A percentile compares a stretch with the other conserved stretches of the same genome.
Conservation (phyloP, 805 yeast genomes). For the Candida chilensis region DNA sequence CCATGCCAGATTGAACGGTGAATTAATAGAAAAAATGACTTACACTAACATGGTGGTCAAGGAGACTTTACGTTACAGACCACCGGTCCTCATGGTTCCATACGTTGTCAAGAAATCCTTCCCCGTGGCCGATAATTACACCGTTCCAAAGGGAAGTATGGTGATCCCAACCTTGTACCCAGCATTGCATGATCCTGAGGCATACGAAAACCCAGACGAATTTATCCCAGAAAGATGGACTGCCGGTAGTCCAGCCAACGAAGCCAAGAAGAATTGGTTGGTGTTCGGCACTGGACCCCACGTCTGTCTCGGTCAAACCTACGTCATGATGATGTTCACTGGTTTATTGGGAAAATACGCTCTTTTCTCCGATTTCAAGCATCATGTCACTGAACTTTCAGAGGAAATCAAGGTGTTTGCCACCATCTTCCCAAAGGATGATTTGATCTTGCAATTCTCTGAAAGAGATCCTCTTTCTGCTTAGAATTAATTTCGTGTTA, state of each 20-base stretch:
- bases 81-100: conserved; percentile 98
- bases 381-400: conserved; percentile 72
- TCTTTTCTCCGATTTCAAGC: conserved; percentile 71
- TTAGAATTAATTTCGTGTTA: not conserved
- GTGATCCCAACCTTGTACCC: conserved; percentile 94
- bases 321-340: conserved; percentile 84
- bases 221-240: conserved; percentile 96
- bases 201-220: conserved; percentile 87
- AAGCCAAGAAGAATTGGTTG: conserved; percentile 84
- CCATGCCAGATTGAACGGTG: conserved; percentile 47
- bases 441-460: conserved; percentile 70
- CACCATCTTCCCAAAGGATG: conserved; percentile 96
- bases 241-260: conserved; percentile 65
- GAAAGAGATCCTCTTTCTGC: conserved; percentile 45
- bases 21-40: conserved; percentile 75
- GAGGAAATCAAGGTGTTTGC: conserved; percentile 96
- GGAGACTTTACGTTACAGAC: conserved; percentile 90
- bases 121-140: conserved; percentile 75
- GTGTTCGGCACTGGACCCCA: conserved; percentile 98
- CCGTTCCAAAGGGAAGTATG: conserved; percentile 97
- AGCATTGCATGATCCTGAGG: conserved; percentile 95
- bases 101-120: conserved; percentile 83
- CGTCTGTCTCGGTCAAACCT: conserved; percentile 90
- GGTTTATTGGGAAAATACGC: conserved; percentile 89
- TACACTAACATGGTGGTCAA: conserved; percentile 88